Conservation (phyloP, 1,284 basidiomycete species). For the Moniliella sp. region DNA sequence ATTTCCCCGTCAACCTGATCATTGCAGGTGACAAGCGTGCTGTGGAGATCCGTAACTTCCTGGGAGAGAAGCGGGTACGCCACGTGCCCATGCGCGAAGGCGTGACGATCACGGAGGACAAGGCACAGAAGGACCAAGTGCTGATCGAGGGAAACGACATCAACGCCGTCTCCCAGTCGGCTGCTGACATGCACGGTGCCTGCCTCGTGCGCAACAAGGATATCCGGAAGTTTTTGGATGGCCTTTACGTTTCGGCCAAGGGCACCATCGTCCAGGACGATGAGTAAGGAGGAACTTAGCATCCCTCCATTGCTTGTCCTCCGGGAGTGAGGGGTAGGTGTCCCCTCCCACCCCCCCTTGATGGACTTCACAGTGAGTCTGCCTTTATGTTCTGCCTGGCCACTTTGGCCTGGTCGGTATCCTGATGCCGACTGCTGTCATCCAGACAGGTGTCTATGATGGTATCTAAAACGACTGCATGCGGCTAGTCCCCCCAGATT, state of each 20-base stretch:
- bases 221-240: slow-evolving; percentile 38
- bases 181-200: slow-evolving; percentile 28
- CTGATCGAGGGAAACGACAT: slow-evolving; percentile 40
- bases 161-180: slow-evolving; percentile 31
- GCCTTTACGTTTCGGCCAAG: slow-evolving; percentile 75
- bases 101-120: slow-evolving; percentile 67
- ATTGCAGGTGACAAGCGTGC: slow-evolving; percentile 58
- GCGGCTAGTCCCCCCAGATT: no score
- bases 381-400: no score
- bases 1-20: slow-evolving; percentile 99
- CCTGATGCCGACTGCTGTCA: no score
- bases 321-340: no score
- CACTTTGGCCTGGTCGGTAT: no score
- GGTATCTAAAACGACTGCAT: no score
- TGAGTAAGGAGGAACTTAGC: slow-evolving; percentile 41
- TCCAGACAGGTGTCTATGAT: no score
- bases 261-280: slow-evolving; percentile 38
- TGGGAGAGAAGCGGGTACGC: slow-evolving; percentile 76
- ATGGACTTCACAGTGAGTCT: no score
- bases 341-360: no score
- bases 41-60: slow-evolving; percentile 93
- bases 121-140: slow-evolving; percentile 64
- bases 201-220: slow-evolving; percentile 37
- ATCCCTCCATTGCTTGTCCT: no score
- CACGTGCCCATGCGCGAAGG: slow-evolving; percentile 79